Percentiles rank a stretch among this genome's conserved stretches.
phyloP scores from a whole-genome alignment of 345 rosid genomes.

The Gossypium ekmanianum region DNA sequence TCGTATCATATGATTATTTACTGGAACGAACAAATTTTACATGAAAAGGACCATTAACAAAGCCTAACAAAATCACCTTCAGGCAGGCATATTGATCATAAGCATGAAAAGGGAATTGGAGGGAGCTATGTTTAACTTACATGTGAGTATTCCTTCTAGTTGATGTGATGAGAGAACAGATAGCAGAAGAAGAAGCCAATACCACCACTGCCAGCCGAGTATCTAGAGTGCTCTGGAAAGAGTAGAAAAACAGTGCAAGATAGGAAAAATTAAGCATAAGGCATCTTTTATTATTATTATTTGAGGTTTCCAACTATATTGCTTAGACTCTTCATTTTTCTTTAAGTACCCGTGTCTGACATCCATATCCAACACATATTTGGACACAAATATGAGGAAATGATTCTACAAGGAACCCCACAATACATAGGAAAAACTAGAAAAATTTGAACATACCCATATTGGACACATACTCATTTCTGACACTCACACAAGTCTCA shows the following conservation, averaged over 20 bases:
- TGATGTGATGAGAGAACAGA: conserved; percentile 10
- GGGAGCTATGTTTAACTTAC: conserved; percentile 32
- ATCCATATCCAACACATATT: not conserved
- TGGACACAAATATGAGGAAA: not conserved
- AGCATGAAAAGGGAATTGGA: not conserved
- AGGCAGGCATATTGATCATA: not conserved
- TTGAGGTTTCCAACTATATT: not conserved
- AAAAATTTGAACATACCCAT: not conserved
- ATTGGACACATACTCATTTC: not conserved
- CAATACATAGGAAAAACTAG: not conserved
- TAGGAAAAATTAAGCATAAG: not conserved
- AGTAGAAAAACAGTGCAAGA: not conserved
- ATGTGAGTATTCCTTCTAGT: conserved; percentile 12
- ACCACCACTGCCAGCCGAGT: conserved; percentile 4
- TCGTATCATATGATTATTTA: not conserved
- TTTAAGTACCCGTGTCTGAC: not conserved
- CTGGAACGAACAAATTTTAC: not conserved
- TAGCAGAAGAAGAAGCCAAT: conserved; percentile 7
- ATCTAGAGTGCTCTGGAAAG: conserved; percentile 16
- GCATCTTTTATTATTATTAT: not conserved
- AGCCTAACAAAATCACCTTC: not conserved
- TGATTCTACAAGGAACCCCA: not conserved
- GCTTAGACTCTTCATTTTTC: not conserved
- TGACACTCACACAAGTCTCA: not conserved
- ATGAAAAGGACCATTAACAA: not conserved